These are phyloP conservation scores for Albizia julibrissin DNA, from an alignment of 306 rosid genomes.

Conservation along the genomic window DNA sequence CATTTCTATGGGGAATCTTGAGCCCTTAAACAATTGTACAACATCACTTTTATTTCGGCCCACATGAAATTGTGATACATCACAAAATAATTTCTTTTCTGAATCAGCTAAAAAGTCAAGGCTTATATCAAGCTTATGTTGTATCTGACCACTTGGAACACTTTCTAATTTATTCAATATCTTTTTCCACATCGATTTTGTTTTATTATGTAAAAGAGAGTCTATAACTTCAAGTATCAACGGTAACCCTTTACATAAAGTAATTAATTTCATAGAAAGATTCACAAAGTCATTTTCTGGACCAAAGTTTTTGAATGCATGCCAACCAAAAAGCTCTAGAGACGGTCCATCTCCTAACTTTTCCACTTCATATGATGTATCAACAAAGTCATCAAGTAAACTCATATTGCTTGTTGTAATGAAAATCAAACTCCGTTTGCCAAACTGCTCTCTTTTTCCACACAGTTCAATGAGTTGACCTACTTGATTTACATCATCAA, in stretches of 20 bases:
- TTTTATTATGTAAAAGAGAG: background rate
- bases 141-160: background rate
- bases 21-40: background rate
- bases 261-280: background rate
- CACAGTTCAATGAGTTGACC: background rate
- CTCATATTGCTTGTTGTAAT: background rate
- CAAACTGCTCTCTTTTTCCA: background rate
- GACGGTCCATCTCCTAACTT: background rate
- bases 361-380: background rate
- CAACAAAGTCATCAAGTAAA: background rate
- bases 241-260: background rate
- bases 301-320: background rate
- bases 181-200: background rate
- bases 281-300: background rate
- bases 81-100: background rate
- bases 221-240: background rate
- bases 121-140: background rate
- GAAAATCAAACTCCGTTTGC: background rate
- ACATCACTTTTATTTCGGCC: background rate
- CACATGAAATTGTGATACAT: background rate
- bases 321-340: background rate
- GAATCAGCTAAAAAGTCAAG: background rate
- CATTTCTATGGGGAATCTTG: background rate
- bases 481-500: background rate
- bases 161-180: background rate